Conservation (phyloP, 2,329 filamentous ascomycete species). For the Periconia sp. region DNA sequence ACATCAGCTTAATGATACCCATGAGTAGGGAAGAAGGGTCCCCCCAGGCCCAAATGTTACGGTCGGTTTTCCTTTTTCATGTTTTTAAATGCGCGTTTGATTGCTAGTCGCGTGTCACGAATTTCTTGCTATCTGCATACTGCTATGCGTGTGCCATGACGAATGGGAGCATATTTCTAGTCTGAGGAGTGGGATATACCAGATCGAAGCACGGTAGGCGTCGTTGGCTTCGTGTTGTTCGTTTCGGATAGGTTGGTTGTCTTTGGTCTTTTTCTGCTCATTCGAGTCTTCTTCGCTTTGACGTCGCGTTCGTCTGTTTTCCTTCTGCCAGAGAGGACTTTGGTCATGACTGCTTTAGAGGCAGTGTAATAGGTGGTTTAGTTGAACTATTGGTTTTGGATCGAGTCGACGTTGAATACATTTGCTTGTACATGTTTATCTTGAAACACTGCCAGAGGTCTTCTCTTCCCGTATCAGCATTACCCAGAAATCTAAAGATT, state of each 20-base stretch:
- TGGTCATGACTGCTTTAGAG: neutral
- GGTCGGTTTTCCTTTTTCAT: constrained; percentile 8
- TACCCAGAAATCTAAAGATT: too few species aligned
- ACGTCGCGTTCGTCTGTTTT: too few species aligned
- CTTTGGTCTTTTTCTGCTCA: too few species aligned
- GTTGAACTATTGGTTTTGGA: too few species aligned
- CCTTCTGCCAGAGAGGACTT: neutral
- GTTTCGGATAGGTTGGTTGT: neutral
- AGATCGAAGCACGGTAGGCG: constrained; percentile 6
- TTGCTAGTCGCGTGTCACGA: constrained; percentile 2
- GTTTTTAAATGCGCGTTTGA: neutral
- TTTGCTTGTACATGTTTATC: neutral
- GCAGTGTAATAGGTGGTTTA: neutral
- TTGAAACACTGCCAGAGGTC: neutral
- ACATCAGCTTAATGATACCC: constrained; percentile 33
- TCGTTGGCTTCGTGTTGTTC: constrained; percentile 5
- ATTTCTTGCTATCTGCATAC: neutral
- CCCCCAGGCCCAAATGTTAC: constrained; percentile 14
- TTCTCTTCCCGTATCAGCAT: too few species aligned
- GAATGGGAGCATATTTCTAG: neutral
- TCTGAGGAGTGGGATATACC: constrained; percentile 5
- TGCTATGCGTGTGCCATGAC: neutral
- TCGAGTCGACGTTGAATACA: neutral
- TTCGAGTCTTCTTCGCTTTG: too few species aligned
- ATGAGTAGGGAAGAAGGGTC: constrained; percentile 20